Base-by-base conservation (phyloP, 768 basidiomycete genomes). In the Calvatia gigantea region DNA sequence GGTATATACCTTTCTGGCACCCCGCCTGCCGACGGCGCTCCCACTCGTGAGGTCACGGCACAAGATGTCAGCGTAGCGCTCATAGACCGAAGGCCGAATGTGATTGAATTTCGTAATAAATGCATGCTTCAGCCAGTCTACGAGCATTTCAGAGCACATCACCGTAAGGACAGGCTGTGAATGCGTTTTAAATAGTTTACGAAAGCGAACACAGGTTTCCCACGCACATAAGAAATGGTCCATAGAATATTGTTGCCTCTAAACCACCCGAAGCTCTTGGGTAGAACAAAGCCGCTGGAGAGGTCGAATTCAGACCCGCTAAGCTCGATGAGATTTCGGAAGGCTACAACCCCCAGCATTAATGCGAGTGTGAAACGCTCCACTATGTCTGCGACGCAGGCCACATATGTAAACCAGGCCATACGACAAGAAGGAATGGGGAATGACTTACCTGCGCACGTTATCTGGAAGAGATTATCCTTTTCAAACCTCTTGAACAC, bases 51-150 rank as follows among this genome's bases (percentile, higher is more conserved):
- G 79, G 67, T 99, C 97, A 35, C 90, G 87, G 65, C 95, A 98
- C 1, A 99, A 79, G 0, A 99, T 93, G 63, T 99, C 97, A 2
- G 87, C 91, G 68, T 93, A 99, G 14, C 96, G 82, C 60, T 94
- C 94, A 62, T 98, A 99, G 2, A 98, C 93, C 0, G 88, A 89
- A 0, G 94, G 93, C 0, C 95, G 85, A 44, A 99, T 95, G 64
- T 98, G 96, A 63, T 99, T 99, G 76, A 98, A 98, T 70, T 99
- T 99, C 48, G 95, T 96, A 64, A 99, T 98, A 73, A 98, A 99
- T 8, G 95, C 96, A 65, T 99, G 97, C 69, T 99, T 99, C 48
- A 98, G 78, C 96, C 96, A 99, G 68, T 99, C 97, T 9, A 99
- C 97, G 11, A 90, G 69, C 81, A 92, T 89, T 69, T 99, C 97